Base-by-base conservation (phyloP, 495 filamentous ascomycete species). In the Physcia stellaris region DNA sequence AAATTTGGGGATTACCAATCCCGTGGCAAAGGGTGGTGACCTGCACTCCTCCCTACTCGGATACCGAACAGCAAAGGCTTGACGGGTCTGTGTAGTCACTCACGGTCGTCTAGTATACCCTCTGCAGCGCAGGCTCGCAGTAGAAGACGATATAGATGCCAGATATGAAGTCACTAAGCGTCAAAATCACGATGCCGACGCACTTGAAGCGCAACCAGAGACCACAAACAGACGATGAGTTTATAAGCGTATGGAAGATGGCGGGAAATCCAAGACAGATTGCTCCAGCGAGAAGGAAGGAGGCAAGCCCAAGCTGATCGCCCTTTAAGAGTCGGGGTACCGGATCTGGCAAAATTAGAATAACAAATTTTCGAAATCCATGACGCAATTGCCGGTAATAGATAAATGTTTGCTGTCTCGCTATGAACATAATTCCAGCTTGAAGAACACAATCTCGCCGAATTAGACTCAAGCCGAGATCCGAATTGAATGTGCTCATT, bases 131-230 rank as follows among this genome's bases (percentile, higher is more conserved):
- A 16, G 56, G 51, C 34, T 67, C 57, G 42, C 65, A 63, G 50
- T 66, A 72, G 49, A 70, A 73, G 0, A 55, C 58, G 12, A 67
- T 44, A 35, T 68, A 69, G 12, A 70, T 62, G 1, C 64, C 68
- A 0, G 64, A 68, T 6, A 70, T 37, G 40, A 71, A 67, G 21
- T 47, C 59, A 1, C 64, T 64, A 2, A 68, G 41, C 12, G 63
- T 70, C 24, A 64, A 46, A 1, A 60, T n/a, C 7, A 72, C 47
- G 21, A 74, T 72, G 10, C 62, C 66, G 6, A 60, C 53, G 38
- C 59, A 68, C 31, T 74, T 66, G 2, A 69, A 19, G 4, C 63
- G 57, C 1, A 68, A 38, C 58, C 65, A 70, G 4, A 62, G 31
- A 6, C 59, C 42, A 7, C 56, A 54, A 17, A 64, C 51, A 9